A percentile compares a stretch with the other conserved stretches of the same genome.
These are phyloP conservation scores for Kwoniella dejecticola DNA, from an alignment of 768 basidiomycete species.

Conservation along the genomic window DNA sequence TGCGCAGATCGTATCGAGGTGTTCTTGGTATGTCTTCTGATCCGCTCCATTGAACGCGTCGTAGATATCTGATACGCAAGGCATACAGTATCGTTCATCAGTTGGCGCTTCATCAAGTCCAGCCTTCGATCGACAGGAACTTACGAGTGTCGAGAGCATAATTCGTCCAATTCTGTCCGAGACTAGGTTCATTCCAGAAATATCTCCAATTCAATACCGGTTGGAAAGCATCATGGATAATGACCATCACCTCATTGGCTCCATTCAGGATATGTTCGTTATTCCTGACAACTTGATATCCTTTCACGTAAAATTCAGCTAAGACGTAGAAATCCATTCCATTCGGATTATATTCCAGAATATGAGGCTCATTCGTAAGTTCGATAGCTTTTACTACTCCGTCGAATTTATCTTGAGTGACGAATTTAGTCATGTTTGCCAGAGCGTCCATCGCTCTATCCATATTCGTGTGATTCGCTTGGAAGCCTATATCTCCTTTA, in stretches of 20 bases:
- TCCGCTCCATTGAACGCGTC: slow-evolving; percentile 33
- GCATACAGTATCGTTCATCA: too few species aligned
- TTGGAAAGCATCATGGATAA: slow-evolving; percentile 52
- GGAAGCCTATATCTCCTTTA: slow-evolving; percentile 28
- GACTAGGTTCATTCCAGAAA: slow-evolving; percentile 29
- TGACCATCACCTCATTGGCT: slow-evolving; percentile 42
- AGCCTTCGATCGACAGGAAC: too few species aligned
- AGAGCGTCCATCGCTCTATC: slow-evolving; percentile 43
- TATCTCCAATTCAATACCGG: slow-evolving; percentile 44
- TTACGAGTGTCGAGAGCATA: slow-evolving; percentile 48
- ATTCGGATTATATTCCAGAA: slow-evolving; percentile 36
- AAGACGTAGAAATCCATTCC: slow-evolving; percentile 40
- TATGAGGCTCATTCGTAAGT: slow-evolving; percentile 43
- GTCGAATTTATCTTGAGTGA: slow-evolving; percentile 39
- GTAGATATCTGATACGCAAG: slow-evolving; percentile 40
- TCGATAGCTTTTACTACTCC: slow-evolving; percentile 49
- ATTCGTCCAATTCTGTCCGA: slow-evolving; percentile 44
- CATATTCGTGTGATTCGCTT: slow-evolving; percentile 35
- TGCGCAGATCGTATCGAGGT: slow-evolving; percentile 40
- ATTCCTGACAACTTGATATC: slow-evolving; percentile 38
- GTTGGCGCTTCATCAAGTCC: too few species aligned
- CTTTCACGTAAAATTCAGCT: slow-evolving; percentile 40
- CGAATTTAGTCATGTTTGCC: slow-evolving; percentile 39
- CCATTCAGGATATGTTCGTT: slow-evolving; percentile 32
- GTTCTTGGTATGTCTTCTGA: slow-evolving; percentile 38